A percentile compares a stretch with the other conserved stretches of the same genome.
Conservation (phyloP, 2,329 filamentous ascomycete genomes). For the Gnomoniopsis smithogilvyi region DNA sequence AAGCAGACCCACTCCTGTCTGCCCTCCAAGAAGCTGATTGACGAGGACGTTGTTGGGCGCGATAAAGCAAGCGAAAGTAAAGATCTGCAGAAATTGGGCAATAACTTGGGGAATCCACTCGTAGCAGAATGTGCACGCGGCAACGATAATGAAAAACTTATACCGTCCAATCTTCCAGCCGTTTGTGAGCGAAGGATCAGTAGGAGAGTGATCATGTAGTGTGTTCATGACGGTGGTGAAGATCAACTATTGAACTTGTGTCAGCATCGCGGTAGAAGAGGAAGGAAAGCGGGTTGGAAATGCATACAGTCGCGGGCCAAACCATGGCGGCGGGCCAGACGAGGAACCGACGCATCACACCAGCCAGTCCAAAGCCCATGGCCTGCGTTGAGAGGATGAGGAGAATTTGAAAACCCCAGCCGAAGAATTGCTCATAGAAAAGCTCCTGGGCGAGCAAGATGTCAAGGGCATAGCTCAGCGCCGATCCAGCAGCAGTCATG, state of each 20-base stretch:
- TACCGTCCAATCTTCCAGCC: conserved; percentile 58
- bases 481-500: conserved; percentile 37
- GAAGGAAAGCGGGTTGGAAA: no score
- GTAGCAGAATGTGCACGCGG: conserved; percentile 43
- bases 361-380: conserved; percentile 62
- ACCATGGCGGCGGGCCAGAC: conserved; percentile 62
- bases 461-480: conserved; percentile 34
- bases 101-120: conserved; percentile 32
- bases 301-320: conserved; percentile 49
- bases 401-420: conserved; percentile 58
- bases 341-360: conserved; percentile 55
- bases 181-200: conserved; percentile 30
- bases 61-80: conserved; percentile 61
- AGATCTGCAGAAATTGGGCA: conserved; percentile 33
- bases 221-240: conserved; percentile 60
- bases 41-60: conserved; percentile 58
- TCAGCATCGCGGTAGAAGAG: no score
- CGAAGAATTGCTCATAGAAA: conserved; percentile 50
- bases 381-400: conserved; percentile 59
- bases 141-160: conserved; percentile 53
- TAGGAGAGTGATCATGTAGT: conserved; percentile 57
- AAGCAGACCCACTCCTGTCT: conserved; percentile 55
- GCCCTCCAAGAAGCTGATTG: conserved; percentile 61
- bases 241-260: conserved; percentile 36
- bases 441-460: conserved; percentile 39